These are phyloP conservation scores for Trichoderma brevicompactum DNA, from an alignment of 2,329 filamentous ascomycete genomes.

Conservation along the genomic window DNA sequence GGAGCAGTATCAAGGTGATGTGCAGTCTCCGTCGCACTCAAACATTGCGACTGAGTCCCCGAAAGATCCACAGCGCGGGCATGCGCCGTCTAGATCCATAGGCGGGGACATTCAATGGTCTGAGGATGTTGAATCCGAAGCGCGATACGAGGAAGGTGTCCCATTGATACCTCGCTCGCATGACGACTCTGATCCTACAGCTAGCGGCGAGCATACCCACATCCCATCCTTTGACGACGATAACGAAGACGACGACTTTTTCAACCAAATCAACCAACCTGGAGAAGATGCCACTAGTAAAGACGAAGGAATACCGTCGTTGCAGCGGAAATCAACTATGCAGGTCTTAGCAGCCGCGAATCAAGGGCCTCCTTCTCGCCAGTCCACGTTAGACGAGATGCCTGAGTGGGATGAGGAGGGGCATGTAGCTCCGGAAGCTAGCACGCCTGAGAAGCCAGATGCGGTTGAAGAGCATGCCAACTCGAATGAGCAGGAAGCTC, in stretches of 20 bases:
- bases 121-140: constrained; percentile 54
- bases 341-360: constrained; percentile 64
- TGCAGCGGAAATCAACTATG: constrained; percentile 73
- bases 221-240: constrained; percentile 49
- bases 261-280: constrained; percentile 53
- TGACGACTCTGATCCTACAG: constrained; percentile 14
- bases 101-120: constrained; percentile 50
- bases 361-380: constrained; percentile 39
- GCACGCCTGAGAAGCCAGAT: not conserved
- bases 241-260: constrained; percentile 66
- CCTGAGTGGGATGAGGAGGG: constrained; percentile 38
- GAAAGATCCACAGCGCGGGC: constrained; percentile 32
- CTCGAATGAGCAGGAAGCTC: constrained; percentile 1
- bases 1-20: constrained; percentile 39
- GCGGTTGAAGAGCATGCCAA: not conserved
- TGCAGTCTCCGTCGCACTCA: constrained; percentile 26
- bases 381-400: constrained; percentile 42
- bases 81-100: constrained; percentile 44
- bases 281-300: not conserved
- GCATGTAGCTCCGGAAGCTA: constrained; percentile 33
- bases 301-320: constrained; percentile 35
- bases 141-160: constrained; percentile 71
- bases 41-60: constrained; percentile 25
- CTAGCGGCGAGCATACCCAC: constrained; percentile 5
- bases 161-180: constrained; percentile 58